Evolutionary conservation across 768 basidiomycete genomes (phyloP), one percentile per base, ranked within the genome.

Genomic region (Cyathus striatus): DNA sequence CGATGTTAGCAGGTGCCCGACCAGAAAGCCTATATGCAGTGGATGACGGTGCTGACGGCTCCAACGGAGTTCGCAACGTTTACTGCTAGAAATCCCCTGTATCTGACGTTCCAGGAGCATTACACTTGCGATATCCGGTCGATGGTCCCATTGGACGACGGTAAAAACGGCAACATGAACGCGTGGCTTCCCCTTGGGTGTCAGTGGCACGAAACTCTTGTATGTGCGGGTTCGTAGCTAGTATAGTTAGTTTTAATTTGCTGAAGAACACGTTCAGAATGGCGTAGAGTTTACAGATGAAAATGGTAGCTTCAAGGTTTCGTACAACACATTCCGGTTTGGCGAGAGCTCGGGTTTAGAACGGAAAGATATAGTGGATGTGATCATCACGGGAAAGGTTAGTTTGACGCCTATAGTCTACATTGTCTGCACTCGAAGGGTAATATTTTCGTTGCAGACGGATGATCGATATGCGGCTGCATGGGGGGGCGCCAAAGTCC

Each of bases 401-500:
- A 12, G 69, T 63, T 12, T 18, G n/a, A 32, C 16, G 30, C 16
- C 12, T 12, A 12, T 32, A 32, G n/a, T n/a, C n/a, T 32, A 32
- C 30, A 4, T 32, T 16, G 3, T 12, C 30, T 16, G 30, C 30
- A 4, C 30, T 32, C n/a, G n/a, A n/a, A n/a, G 4, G 30, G 12
- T 32, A 12, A 32, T 35, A 34, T 10, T 14, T 9, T 17, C 32
- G 14, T 16, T 32, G 53, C 50, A 79, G 78, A 73, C 74, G 5
- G 76, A 76, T 42, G 62, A 63, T 26, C 60, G 57, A 14, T 66
- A 74, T 46, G 64, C 68, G 18, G 57, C 62, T 16, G 76, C 76
- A 2, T 86, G 82, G 83, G 80, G 78, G 2, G 69, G 64, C 3
- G 76, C 73, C 43, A 68, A 60, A 38, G 64, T 83, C 39, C 56